Conservation (phyloP, 371 early-diverging fungal species). For the Coemansia sp. region DNA sequence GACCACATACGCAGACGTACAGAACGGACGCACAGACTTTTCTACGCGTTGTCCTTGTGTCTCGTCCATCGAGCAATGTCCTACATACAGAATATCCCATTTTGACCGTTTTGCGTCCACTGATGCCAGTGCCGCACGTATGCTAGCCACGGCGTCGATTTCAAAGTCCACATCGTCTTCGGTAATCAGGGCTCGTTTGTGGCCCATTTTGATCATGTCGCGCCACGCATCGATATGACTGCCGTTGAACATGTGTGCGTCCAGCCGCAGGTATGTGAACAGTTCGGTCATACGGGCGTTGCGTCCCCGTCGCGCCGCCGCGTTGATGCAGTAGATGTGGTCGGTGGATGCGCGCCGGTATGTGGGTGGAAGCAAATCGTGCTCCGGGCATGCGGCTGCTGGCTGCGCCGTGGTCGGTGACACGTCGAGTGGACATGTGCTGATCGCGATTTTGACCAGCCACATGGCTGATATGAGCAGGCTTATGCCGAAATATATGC, state of each 20-base stretch:
- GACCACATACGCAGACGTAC: conserved; percentile 40
- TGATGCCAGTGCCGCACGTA: conserved; percentile 13
- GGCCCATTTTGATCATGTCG: conserved; percentile 39
- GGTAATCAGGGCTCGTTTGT: conserved; percentile 29
- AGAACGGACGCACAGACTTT: conserved; percentile 35
- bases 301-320: conserved; percentile 21
- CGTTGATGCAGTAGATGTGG: conserved; percentile 48
- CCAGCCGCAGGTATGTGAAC: conserved; percentile 29
- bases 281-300: conserved; percentile 32
- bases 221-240: conserved; percentile 39
- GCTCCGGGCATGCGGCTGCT: background rate
- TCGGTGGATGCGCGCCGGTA: conserved; percentile 29
- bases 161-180: conserved; percentile 52
- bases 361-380: background rate
- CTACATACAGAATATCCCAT: conserved; percentile 47
- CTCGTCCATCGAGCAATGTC: conserved; percentile 50
- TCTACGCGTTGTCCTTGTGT: background rate
- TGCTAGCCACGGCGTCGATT: conserved; percentile 15
- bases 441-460: conserved; percentile 21
- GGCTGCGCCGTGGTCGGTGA: background rate
- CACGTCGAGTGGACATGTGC: background rate
- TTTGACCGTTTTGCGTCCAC: background rate
- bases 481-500: conserved; percentile 25
- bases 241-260: conserved; percentile 22
- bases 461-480: conserved; percentile 22